phyloP scores from a whole-genome alignment of 192 early-diverging fungal species.

The Coemansia furcata region DNA sequence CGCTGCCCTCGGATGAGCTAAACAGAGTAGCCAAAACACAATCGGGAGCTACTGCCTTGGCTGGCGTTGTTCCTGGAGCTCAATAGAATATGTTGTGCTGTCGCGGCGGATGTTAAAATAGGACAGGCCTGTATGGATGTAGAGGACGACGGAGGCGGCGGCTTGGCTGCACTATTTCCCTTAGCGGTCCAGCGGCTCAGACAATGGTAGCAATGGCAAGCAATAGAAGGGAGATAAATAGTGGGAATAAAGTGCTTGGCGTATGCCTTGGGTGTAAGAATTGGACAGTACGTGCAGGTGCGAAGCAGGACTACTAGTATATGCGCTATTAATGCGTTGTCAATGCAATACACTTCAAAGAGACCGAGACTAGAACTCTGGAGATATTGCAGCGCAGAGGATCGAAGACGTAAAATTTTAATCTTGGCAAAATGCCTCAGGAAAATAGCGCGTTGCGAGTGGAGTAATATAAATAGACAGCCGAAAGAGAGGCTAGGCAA shows the following conservation, averaged over 20 bases:
- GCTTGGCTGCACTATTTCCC: constrained; percentile 4
- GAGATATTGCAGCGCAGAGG: background rate
- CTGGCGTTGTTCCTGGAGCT: background rate
- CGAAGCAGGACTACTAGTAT: background rate
- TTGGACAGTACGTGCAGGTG: background rate
- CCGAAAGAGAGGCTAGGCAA: background rate
- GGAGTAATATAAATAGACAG: background rate
- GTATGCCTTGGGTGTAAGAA: background rate
- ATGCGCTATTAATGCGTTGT: background rate
- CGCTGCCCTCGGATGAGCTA: background rate
- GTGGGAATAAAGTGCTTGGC: background rate
- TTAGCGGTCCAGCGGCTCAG: background rate
- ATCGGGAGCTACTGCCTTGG: constrained; percentile 4
- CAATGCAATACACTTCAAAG: background rate
- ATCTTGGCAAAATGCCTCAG: constrained; percentile 1
- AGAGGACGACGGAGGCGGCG: background rate
- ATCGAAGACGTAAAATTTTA: background rate
- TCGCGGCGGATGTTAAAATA: background rate
- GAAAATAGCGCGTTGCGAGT: background rate
- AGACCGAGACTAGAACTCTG: background rate
- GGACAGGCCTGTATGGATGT: background rate
- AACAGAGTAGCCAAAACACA: constrained; percentile 6
- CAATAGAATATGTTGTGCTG: background rate
- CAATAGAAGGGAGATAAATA: background rate
- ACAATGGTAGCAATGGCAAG: background rate